phyloP scores from a whole-genome alignment of 78 protist genomes.

The Creolimax fragrantissima region DNA sequence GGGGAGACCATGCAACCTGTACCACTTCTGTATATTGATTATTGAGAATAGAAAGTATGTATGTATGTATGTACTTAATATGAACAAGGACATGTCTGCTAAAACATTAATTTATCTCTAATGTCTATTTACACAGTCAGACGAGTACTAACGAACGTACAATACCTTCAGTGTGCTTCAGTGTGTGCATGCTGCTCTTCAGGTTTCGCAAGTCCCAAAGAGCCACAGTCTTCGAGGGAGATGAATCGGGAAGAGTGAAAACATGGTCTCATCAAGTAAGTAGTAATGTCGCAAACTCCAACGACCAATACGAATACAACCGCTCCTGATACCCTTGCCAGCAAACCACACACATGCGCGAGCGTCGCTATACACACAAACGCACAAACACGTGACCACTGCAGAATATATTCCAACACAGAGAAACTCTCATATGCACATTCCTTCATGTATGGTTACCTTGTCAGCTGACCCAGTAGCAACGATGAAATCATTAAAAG shows the following conservation, averaged over 20 bases:
- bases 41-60: not conserved
- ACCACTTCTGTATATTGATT: not conserved
- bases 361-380: too few relatives aligned
- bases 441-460: too few relatives aligned
- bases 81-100: not conserved
- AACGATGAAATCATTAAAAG: conserved; percentile 65
- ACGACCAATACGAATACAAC: too few relatives aligned
- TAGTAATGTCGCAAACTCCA: too few relatives aligned
- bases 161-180: conserved; percentile 19
- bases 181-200: conserved; percentile 51
- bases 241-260: too few relatives aligned
- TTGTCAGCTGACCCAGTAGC: conserved; percentile 78
- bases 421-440: too few relatives aligned
- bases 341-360: too few relatives aligned
- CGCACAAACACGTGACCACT: too few relatives aligned
- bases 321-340: too few relatives aligned
- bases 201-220: conserved; percentile 90
- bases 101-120: too few relatives aligned
- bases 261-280: too few relatives aligned
- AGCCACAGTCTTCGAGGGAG: conserved; percentile 75
- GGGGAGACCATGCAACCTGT: conserved; percentile 68
- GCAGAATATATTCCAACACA: too few relatives aligned
- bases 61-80: not conserved
- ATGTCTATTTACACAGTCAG: not conserved
- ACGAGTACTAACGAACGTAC: not conserved